Conservation (phyloP, 192 early-diverging fungal species). For the Gamsiella multidivaricata region DNA sequence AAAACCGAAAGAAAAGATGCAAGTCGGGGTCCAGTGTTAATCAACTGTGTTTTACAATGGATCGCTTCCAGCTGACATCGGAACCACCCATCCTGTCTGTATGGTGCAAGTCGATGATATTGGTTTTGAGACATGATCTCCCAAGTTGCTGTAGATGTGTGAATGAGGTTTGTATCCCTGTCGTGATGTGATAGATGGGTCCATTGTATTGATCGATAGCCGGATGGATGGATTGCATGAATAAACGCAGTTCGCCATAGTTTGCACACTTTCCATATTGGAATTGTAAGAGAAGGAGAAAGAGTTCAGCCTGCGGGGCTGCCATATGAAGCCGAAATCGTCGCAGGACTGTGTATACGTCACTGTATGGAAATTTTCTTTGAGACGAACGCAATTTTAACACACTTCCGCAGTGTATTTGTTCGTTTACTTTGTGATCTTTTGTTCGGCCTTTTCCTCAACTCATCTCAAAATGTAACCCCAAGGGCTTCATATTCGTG, state of each 20-base stretch:
- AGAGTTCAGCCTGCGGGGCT: not conserved
- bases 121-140: conserved; percentile 7
- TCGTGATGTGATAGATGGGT: not conserved
- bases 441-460: conserved; percentile 27
- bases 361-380: no score
- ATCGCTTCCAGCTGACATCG: no score
- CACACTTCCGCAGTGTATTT: not conserved
- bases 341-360: no score
- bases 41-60: no score
- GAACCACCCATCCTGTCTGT: no score
- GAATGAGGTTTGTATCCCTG: not conserved
- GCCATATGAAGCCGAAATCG: not conserved
- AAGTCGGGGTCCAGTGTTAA: conserved; percentile 39
- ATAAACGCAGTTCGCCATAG: conserved; percentile 7
- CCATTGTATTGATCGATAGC: conserved; percentile 2
- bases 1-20: not conserved
- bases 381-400: no score
- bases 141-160: not conserved
- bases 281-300: conserved; percentile 34
- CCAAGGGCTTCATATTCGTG: not conserved
- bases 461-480: conserved; percentile 33
- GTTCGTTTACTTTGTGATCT: not conserved
- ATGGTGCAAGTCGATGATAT: no score
- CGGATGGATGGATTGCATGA: conserved; percentile 14
- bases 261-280: conserved; percentile 33